A percentile compares a stretch with the other conserved stretches of the same genome.
Evolutionary conservation across 805 yeast genomes (phyloP).

Genomic region (Tetrapisispora namnaoensis): DNA sequence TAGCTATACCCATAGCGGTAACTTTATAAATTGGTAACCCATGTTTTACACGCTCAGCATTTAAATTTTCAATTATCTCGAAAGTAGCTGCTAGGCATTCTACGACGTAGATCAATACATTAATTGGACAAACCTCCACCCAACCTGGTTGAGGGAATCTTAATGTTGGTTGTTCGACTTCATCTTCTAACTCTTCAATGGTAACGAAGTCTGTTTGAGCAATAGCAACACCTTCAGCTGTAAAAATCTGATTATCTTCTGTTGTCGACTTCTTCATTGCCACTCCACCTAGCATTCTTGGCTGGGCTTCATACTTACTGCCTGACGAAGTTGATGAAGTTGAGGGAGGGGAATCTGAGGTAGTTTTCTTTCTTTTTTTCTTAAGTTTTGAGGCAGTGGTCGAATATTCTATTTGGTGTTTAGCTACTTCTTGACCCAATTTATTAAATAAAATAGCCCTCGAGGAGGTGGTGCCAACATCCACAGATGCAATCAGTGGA

Average conservation of each 20-base stretch:
- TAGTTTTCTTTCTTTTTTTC: not conserved
- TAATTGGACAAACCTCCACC: conserved; percentile 89
- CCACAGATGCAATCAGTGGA: conserved; percentile 60
- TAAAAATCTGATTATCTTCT: conserved; percentile 40
- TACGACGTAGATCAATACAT: conserved; percentile 60
- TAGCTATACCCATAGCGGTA: conserved; percentile 77
- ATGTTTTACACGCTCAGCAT: conserved; percentile 37
- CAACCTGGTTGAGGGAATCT: conserved; percentile 77
- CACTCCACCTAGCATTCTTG: conserved; percentile 2
- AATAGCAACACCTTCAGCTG: conserved; percentile 67
- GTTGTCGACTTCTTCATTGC: conserved; percentile 1
- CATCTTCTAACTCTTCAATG: conserved; percentile 45
- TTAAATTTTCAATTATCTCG: conserved; percentile 45
- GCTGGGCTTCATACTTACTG: not conserved
- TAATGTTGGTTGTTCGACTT: conserved; percentile 51
- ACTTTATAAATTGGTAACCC: conserved; percentile 49
- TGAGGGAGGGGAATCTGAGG: not conserved
- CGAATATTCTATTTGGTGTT: conserved; percentile 82
- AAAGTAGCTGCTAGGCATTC: conserved; percentile 67
- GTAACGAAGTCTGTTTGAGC: conserved; percentile 48
- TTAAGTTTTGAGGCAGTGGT: conserved; percentile 49
- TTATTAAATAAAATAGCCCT: conserved; percentile 73
- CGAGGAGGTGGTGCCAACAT: conserved; percentile 88
- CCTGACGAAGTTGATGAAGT: not conserved
- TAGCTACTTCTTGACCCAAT: conserved; percentile 69